phyloP scores from a whole-genome alignment of 495 filamentous ascomycete genomes.

The Aspergillus cavernicola region DNA sequence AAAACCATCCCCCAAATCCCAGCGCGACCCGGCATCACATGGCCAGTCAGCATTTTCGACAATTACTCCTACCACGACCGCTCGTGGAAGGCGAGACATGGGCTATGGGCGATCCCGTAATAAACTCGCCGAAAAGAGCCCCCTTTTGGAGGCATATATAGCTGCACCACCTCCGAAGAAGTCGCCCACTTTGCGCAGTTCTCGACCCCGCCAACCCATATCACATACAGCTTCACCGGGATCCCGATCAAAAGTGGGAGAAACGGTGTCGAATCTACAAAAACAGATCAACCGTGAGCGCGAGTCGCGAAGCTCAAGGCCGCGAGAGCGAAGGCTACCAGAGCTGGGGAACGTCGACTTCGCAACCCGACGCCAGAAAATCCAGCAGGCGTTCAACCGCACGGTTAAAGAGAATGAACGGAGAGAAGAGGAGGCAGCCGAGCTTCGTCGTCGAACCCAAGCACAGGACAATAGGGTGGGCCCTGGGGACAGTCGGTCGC shows the following conservation, averaged over 20 bases:
- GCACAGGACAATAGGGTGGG: slow-evolving; percentile 28
- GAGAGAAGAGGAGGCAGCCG: slow-evolving; percentile 48
- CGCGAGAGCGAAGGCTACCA: slow-evolving; percentile 43
- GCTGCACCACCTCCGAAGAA: slow-evolving; percentile 56
- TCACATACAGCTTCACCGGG: slow-evolving; percentile 62
- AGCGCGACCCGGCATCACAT: slow-evolving; percentile 30
- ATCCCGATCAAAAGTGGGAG: slow-evolving; percentile 57
- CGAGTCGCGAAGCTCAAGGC: slow-evolving; percentile 32
- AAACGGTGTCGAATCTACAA: slow-evolving; percentile 44
- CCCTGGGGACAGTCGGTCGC: slow-evolving; percentile 25
- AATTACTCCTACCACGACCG: slow-evolving; percentile 13
- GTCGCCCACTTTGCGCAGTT: slow-evolving; percentile 77
- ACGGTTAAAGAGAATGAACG: slow-evolving; percentile 67
- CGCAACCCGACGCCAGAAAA: slow-evolving; percentile 68
- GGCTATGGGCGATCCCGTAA: slow-evolving; percentile 32
- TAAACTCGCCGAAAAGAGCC: slow-evolving; percentile 39
- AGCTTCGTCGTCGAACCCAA: slow-evolving; percentile 38
- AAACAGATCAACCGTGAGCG: slow-evolving; percentile 26
- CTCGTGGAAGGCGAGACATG: slow-evolving; percentile 33
- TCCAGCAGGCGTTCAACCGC: slow-evolving; percentile 75
- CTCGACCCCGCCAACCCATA: slow-evolving; percentile 74
- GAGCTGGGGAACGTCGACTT: slow-evolving; percentile 73
- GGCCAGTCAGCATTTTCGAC: slow-evolving; percentile 29
- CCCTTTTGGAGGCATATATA: slow-evolving; percentile 62
- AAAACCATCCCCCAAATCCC: slow-evolving; percentile 36